phyloP scores from a whole-genome alignment of 2,329 filamentous ascomycete species.

The Leptosphaerulina australis region DNA sequence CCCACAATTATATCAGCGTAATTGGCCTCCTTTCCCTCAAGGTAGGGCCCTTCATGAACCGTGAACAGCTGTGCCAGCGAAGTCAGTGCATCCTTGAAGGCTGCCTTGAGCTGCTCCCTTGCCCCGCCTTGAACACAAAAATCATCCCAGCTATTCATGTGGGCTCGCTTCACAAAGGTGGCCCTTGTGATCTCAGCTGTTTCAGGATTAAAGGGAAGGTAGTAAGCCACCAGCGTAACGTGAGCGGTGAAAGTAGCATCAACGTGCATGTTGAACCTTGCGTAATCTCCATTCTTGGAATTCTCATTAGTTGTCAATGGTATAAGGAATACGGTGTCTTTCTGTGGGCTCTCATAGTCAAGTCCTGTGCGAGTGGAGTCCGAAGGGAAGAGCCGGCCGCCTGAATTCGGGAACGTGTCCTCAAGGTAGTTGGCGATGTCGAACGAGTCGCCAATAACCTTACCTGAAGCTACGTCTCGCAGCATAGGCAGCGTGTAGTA shows the following conservation, averaged over 20 bases:
- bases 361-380: slow-evolving; percentile 43
- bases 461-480: slow-evolving; percentile 51
- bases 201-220: slow-evolving; percentile 59
- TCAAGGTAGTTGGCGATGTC: slow-evolving; percentile 69
- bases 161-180: slow-evolving; percentile 57
- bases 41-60: slow-evolving; percentile 53
- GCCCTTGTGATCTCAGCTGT: slow-evolving; percentile 54
- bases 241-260: slow-evolving; percentile 62
- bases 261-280: slow-evolving; percentile 60
- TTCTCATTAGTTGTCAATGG: slow-evolving; percentile 42
- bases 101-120: slow-evolving; percentile 47
- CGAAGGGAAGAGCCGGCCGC: slow-evolving; percentile 58
- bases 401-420: slow-evolving; percentile 55
- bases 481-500: slow-evolving; percentile 67
- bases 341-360: slow-evolving; percentile 48
- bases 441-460: slow-evolving; percentile 65
- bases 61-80: slow-evolving; percentile 53
- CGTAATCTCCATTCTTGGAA: slow-evolving; percentile 45
- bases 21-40: slow-evolving; percentile 53
- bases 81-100: slow-evolving; percentile 53
- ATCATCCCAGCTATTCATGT: slow-evolving; percentile 55
- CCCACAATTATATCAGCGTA: slow-evolving; percentile 66
- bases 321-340: slow-evolving; percentile 40
- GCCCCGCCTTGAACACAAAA: slow-evolving; percentile 46
- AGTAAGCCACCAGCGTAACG: slow-evolving; percentile 48